These are phyloP conservation scores for Allomyces macrogynus DNA, from an alignment of 192 early-diverging fungal genomes.

Conservation along the genomic window DNA sequence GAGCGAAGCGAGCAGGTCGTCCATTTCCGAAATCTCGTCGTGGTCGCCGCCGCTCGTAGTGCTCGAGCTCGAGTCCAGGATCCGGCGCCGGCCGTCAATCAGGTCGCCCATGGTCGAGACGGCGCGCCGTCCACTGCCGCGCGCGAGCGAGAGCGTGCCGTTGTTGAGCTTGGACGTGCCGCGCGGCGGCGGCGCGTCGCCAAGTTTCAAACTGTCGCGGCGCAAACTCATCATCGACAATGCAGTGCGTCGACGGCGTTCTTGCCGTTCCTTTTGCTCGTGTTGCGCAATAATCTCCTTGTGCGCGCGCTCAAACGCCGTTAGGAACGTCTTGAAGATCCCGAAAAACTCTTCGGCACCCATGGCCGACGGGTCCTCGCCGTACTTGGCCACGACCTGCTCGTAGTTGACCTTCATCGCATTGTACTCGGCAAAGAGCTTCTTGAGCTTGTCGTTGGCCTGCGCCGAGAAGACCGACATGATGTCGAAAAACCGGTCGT, in stretches of 20 bases:
- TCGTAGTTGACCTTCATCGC: slow-evolving; percentile 51
- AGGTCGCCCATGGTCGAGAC: too few relatives aligned
- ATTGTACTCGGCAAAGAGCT: slow-evolving; percentile 32
- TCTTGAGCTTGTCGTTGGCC: slow-evolving; percentile 38
- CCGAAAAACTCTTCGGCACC: slow-evolving; percentile 73
- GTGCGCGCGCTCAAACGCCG: slow-evolving; percentile 36
- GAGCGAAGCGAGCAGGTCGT: too few relatives aligned
- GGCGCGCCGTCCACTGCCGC: too few relatives aligned
- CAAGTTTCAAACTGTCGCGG: too few relatives aligned
- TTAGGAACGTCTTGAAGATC: slow-evolving; percentile 60
- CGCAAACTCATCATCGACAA: not conserved
- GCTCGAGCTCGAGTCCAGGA: too few relatives aligned
- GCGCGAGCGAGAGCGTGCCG: too few relatives aligned
- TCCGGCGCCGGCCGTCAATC: too few relatives aligned
- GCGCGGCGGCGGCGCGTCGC: too few relatives aligned
- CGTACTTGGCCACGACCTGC: slow-evolving; percentile 46
- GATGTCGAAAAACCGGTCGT: slow-evolving; percentile 40
- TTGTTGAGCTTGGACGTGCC: too few relatives aligned
- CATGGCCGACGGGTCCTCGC: slow-evolving; percentile 48
- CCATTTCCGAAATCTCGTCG: too few relatives aligned
- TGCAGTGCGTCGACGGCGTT: slow-evolving; percentile 4
- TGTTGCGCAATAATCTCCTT: slow-evolving; percentile 18
- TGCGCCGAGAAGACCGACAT: slow-evolving; percentile 41
- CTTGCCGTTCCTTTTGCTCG: slow-evolving; percentile 20
- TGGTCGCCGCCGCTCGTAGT: too few relatives aligned